Evolutionary conservation across 257 asterid species (phyloP).

Genomic region (Salvia rosmarinus): DNA sequence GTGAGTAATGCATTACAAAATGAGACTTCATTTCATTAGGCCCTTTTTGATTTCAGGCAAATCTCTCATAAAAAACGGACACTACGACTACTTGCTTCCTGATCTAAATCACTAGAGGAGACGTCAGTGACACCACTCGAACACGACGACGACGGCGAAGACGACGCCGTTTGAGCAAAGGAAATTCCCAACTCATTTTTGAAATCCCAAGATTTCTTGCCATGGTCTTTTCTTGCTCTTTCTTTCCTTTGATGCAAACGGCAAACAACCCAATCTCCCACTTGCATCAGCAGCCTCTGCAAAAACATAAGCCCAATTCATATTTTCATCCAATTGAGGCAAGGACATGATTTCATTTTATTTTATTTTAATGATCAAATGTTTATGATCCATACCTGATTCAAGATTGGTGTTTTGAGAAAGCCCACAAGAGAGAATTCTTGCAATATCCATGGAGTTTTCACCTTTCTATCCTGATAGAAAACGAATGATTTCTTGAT

Average conservation of each 20-base stretch:
- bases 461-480: slow-evolving; percentile 34
- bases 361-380: neutral
- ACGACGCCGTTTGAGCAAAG: neutral
- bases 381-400: slow-evolving; percentile 36
- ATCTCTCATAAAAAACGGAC: slow-evolving; percentile 21
- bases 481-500: slow-evolving; percentile 43
- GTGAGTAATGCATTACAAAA: slow-evolving; percentile 30
- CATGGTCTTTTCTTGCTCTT: slow-evolving; percentile 18
- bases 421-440: slow-evolving; percentile 46
- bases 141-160: slow-evolving; percentile 35
- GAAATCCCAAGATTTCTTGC: too few relatives aligned
- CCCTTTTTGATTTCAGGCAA: too few relatives aligned
- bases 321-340: too few relatives aligned
- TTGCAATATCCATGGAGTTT: slow-evolving; percentile 54
- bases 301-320: neutral
- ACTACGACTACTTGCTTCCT: slow-evolving; percentile 39
- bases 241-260: slow-evolving; percentile 41
- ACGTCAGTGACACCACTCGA: slow-evolving; percentile 51
- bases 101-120: slow-evolving; percentile 34
- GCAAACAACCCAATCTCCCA: slow-evolving; percentile 61
- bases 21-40: slow-evolving; percentile 5
- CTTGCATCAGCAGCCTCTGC: slow-evolving; percentile 46
- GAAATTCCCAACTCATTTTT: slow-evolving; percentile 23
- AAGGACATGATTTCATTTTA: too few relatives aligned
- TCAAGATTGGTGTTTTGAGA: slow-evolving; percentile 28